Conservation (phyloP, 768 basidiomycete species). For the Boletellus emodensis region DNA sequence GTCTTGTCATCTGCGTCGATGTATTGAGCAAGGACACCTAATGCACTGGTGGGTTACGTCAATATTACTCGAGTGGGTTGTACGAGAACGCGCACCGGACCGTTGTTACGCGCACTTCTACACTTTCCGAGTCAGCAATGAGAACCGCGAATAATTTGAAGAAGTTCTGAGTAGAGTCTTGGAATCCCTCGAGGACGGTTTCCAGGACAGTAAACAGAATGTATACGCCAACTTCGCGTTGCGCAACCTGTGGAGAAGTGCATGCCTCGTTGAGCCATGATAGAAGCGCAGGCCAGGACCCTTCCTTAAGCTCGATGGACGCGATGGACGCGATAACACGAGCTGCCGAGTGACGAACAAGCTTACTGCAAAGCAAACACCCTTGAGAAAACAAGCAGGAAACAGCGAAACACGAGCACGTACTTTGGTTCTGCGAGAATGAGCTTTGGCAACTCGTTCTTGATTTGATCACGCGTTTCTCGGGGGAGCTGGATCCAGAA, state of each 20-base stretch:
- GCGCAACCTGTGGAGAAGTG: slow-evolving; percentile 57
- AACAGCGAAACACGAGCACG: slow-evolving; percentile 21
- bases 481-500: slow-evolving; percentile 75
- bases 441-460: slow-evolving; percentile 72
- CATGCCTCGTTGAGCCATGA: slow-evolving; percentile 83
- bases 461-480: slow-evolving; percentile 76
- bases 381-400: not conserved
- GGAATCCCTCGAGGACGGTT: slow-evolving; percentile 85
- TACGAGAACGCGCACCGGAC: slow-evolving; percentile 49
- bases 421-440: slow-evolving; percentile 78
- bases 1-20: slow-evolving; percentile 83
- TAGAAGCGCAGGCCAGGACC: slow-evolving; percentile 82
- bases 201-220: slow-evolving; percentile 91
- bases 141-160: slow-evolving; percentile 77
- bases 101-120: slow-evolving; percentile 87
- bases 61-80: not conserved
- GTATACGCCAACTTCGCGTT: slow-evolving; percentile 90
- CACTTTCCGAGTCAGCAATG: slow-evolving; percentile 77
- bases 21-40: slow-evolving; percentile 91
- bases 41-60: slow-evolving; percentile 45
- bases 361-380: slow-evolving; percentile 49
- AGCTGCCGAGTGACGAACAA: slow-evolving; percentile 89
- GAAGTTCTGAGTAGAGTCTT: slow-evolving; percentile 65
- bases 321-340: slow-evolving; percentile 94
- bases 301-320: slow-evolving; percentile 73